Conservation (phyloP, 2,329 filamentous ascomycete genomes). For the Uncinocarpus reesii region DNA sequence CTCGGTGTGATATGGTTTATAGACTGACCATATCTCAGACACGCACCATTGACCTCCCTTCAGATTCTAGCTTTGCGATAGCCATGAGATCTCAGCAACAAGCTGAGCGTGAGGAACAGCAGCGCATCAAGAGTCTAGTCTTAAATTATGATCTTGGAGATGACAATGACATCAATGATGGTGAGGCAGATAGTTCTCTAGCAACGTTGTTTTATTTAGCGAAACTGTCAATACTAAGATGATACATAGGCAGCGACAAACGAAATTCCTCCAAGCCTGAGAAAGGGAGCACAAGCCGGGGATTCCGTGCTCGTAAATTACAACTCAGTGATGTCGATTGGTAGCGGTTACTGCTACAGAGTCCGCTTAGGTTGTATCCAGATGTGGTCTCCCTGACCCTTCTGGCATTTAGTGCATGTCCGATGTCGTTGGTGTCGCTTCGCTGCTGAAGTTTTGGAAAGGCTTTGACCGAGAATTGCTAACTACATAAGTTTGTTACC, state of each 20-base stretch:
- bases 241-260: constrained; percentile 31
- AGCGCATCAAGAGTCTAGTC: constrained; percentile 95
- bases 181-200: constrained; percentile 45
- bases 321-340: constrained; percentile 97
- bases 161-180: constrained; percentile 64
- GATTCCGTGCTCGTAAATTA: constrained; percentile 77
- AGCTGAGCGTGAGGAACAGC: constrained; percentile 89
- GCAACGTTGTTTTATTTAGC: constrained; percentile 19
- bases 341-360: constrained; percentile 43
- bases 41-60: constrained; percentile 71
- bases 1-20: too few species aligned
- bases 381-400: too few species aligned
- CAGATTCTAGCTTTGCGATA: constrained; percentile 87
- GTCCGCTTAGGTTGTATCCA: too few species aligned
- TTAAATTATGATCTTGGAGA: constrained; percentile 92
- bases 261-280: constrained; percentile 34
- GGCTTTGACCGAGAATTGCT: too few species aligned
- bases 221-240: constrained; percentile 29
- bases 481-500: too few species aligned
- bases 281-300: constrained; percentile 51
- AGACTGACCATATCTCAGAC: constrained; percentile 48
- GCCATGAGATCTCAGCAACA: constrained; percentile 95
- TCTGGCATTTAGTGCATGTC: too few species aligned
- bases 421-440: too few species aligned
- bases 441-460: too few species aligned